A percentile compares a stretch with the other conserved stretches of the same genome.
phyloP scores from a whole-genome alignment of 2,329 filamentous ascomycete species.

The Monosporascus ibericus region DNA sequence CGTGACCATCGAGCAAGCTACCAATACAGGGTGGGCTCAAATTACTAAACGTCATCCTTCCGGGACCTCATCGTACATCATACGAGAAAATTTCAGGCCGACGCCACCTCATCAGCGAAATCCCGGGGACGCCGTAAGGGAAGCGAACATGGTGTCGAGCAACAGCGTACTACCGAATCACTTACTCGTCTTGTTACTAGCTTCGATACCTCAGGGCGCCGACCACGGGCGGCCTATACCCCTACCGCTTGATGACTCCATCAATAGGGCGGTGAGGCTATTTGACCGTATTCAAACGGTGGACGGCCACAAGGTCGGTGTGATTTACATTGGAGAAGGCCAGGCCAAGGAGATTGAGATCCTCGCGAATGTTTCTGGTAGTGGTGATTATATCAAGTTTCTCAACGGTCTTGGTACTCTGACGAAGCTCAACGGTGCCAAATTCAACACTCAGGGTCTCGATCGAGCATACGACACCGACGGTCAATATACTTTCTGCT shows the following conservation, averaged over 20 bases:
- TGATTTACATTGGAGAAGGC: slow-evolving; percentile 85
- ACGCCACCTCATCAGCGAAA: slow-evolving; percentile 52
- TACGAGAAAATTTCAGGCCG: slow-evolving; percentile 54
- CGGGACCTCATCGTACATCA: slow-evolving; percentile 54
- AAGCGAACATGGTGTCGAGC: slow-evolving; percentile 44
- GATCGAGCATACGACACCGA: slow-evolving; percentile 73
- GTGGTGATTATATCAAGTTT: slow-evolving; percentile 81
- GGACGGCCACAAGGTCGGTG: slow-evolving; percentile 91
- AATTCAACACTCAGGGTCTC: slow-evolving; percentile 88
- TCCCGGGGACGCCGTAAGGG: slow-evolving; percentile 41
- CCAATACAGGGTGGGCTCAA: slow-evolving; percentile 59
- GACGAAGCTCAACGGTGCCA: slow-evolving; percentile 72
- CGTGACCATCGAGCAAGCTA: slow-evolving; percentile 67
- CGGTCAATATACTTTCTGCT: slow-evolving; percentile 84
- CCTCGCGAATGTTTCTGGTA: slow-evolving; percentile 78
- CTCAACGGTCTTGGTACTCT: slow-evolving; percentile 75
- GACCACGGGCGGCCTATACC: slow-evolving; percentile 64
- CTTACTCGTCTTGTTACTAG: slow-evolving; percentile 62
- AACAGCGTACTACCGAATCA: slow-evolving; percentile 67
- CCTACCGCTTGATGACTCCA: slow-evolving; percentile 64
- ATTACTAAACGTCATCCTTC: slow-evolving; percentile 67
- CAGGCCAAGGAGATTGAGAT: slow-evolving; percentile 82
- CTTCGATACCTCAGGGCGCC: slow-evolving; percentile 52
- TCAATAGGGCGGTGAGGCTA: slow-evolving; percentile 66
- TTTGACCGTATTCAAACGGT: slow-evolving; percentile 88